phyloP scores from a whole-genome alignment of 805 yeast species.

The Lachancea quebecensis region DNA sequence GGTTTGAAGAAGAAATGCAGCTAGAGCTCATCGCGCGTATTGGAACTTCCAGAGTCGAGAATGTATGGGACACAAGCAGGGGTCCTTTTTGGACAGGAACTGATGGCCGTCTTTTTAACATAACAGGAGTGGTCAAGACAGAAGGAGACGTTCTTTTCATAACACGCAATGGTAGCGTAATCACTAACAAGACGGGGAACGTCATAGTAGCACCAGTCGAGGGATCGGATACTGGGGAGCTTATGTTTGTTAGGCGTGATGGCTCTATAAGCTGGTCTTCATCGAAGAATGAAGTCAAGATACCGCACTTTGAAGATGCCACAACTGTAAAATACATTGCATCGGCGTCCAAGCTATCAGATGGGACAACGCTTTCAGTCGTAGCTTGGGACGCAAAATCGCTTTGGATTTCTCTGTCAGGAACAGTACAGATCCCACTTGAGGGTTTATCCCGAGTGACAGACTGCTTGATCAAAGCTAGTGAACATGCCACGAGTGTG shows the following conservation, averaged over 20 bases:
- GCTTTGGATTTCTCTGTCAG: constrained; percentile 1
- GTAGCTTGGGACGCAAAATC: constrained; percentile 3
- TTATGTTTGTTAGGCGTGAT: neutral
- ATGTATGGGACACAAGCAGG: constrained; percentile 6
- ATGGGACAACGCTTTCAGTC: neutral
- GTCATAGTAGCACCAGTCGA: neutral
- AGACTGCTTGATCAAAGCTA: constrained; percentile 1
- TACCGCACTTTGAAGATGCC: constrained; percentile 1
- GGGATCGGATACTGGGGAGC: neutral
- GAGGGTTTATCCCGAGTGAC: neutral
- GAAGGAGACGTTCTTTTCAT: neutral
- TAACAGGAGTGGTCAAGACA: constrained; percentile 1
- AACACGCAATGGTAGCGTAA: constrained; percentile 1
- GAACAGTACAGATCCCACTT: neutral
- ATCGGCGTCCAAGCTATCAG: neutral
- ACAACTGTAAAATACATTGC: neutral
- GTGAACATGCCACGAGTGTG: neutral
- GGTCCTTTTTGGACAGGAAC: constrained; percentile 13
- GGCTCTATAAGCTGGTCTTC: constrained; percentile 4
- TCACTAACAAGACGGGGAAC: neutral
- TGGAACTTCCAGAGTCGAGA: neutral
- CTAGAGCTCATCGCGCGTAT: neutral
- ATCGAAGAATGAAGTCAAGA: neutral
- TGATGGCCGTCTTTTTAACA: constrained; percentile 6
- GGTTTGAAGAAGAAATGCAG: neutral